A percentile compares a stretch with the other conserved stretches of the same genome.
Evolutionary conservation across 2,329 filamentous ascomycete genomes (phyloP).

Genomic region (Paecilomyces dactylethromorphus): DNA sequence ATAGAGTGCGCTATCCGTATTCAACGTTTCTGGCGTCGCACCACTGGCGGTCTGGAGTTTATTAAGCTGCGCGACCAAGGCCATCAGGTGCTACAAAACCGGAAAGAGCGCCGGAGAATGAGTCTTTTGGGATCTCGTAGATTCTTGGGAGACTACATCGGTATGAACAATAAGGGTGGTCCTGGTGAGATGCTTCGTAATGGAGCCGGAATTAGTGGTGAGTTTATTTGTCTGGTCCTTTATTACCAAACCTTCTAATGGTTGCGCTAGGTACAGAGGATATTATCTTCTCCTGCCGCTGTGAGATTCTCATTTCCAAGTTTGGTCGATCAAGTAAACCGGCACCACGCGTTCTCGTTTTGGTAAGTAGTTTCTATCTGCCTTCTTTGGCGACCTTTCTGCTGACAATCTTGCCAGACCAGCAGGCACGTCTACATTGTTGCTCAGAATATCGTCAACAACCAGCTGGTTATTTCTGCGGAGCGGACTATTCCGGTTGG

Average conservation of each 20-base stretch:
- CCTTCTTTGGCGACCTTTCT: background rate
- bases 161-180: constrained; percentile 72
- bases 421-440: constrained; percentile 84
- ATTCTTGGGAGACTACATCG: constrained; percentile 92
- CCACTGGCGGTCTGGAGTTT: constrained; percentile 83
- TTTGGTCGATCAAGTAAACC: constrained; percentile 95
- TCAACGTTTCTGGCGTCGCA: constrained; percentile 91
- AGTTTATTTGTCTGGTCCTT: constrained; percentile 19
- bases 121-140: constrained; percentile 85
- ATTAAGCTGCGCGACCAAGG: constrained; percentile 83
- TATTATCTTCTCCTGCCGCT: constrained; percentile 82
- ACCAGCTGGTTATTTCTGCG: constrained; percentile 70
- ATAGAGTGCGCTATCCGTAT: constrained; percentile 90
- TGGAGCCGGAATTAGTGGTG: constrained; percentile 62
- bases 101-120: constrained; percentile 86
- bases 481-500: constrained; percentile 79
- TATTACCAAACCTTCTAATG: background rate
- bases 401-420: constrained; percentile 38
- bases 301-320: constrained; percentile 84
- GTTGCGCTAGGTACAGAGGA: constrained; percentile 50
- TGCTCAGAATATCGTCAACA: constrained; percentile 73
- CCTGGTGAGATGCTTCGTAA: constrained; percentile 74
- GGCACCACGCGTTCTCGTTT: constrained; percentile 73
- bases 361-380: constrained; percentile 41
- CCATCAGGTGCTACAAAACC: constrained; percentile 70